phyloP scores from a whole-genome alignment of 148 eudicot species.

The Chenopodium suecicum region DNA sequence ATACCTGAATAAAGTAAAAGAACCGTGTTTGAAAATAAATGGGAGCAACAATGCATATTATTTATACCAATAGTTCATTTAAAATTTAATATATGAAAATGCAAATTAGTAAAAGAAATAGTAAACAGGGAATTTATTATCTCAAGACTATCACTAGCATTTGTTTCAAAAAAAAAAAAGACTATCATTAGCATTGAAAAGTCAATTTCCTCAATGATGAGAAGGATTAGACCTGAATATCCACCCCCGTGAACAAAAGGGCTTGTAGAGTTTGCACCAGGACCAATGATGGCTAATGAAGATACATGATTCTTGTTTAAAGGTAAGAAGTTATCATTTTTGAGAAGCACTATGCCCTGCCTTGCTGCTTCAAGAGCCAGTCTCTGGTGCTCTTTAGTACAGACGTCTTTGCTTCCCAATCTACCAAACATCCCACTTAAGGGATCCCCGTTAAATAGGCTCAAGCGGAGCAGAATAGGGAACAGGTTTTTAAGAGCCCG shows the following conservation, averaged over 20 bases:
- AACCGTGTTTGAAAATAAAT: not conserved
- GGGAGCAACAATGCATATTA: not conserved
- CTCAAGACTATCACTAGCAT: too few species aligned
- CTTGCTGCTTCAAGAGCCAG: conserved; percentile 85
- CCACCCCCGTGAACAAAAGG: conserved; percentile 53
- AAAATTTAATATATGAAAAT: too few species aligned
- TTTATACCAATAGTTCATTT: too few species aligned
- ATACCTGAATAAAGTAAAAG: conserved; percentile 45
- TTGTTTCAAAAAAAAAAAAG: too few species aligned
- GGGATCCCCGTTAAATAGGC: conserved; percentile 79
- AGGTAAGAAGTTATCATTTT: conserved; percentile 72
- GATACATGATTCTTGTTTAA: conserved; percentile 49
- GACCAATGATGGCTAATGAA: conserved; percentile 80
- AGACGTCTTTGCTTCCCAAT: conserved; percentile 68
- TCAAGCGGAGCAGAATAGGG: conserved; percentile 69
- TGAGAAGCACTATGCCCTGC: conserved; percentile 93
- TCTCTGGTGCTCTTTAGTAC: conserved; percentile 58
- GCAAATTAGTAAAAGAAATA: too few species aligned
- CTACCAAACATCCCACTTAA: conserved; percentile 47
- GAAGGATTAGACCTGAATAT: conserved; percentile 61
- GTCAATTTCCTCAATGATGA: not conserved
- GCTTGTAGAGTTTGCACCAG: conserved; percentile 60
- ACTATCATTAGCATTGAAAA: not conserved
- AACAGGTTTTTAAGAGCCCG: conserved; percentile 77
- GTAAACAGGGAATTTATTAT: too few species aligned